phyloP scores from a whole-genome alignment of 495 filamentous ascomycete genomes.

The Aspergillus cavernicola region DNA sequence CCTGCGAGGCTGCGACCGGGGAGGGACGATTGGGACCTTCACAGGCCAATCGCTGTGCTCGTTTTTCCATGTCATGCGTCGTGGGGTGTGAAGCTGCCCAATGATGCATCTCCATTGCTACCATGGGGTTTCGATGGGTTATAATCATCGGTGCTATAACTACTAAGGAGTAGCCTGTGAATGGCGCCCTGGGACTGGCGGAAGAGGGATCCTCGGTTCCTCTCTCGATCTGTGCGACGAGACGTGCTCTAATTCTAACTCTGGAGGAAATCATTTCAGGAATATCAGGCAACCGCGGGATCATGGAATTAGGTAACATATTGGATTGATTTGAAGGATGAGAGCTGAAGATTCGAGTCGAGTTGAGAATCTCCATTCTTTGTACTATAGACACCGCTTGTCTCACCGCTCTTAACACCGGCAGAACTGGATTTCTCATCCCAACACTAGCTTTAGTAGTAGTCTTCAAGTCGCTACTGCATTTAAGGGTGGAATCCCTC shows the following conservation, averaged over 20 bases:
- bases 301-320: not conserved
- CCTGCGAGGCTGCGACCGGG: slow-evolving; percentile 8
- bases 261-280: too few relatives aligned
- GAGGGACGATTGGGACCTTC: not conserved
- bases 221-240: not conserved
- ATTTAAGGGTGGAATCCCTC: too few relatives aligned
- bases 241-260: not conserved
- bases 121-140: slow-evolving; percentile 11
- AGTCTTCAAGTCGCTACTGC: too few relatives aligned
- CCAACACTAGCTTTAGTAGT: too few relatives aligned
- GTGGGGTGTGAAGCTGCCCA: slow-evolving; percentile 2
- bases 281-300: not conserved
- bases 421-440: not conserved
- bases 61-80: slow-evolving; percentile 11
- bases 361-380: not conserved
- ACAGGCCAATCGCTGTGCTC: not conserved
- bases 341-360: not conserved
- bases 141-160: slow-evolving; percentile 4
- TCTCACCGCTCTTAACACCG: not conserved
- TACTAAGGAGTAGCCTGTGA: not conserved
- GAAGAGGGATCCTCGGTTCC: not conserved
- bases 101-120: slow-evolving; percentile 2
- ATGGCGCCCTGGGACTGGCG: not conserved
- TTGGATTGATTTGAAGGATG: not conserved
- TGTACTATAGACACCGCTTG: not conserved